Evolutionary conservation across 495 filamentous ascomycete species (phyloP).

Genomic region (Mytilinidion resinicola): DNA sequence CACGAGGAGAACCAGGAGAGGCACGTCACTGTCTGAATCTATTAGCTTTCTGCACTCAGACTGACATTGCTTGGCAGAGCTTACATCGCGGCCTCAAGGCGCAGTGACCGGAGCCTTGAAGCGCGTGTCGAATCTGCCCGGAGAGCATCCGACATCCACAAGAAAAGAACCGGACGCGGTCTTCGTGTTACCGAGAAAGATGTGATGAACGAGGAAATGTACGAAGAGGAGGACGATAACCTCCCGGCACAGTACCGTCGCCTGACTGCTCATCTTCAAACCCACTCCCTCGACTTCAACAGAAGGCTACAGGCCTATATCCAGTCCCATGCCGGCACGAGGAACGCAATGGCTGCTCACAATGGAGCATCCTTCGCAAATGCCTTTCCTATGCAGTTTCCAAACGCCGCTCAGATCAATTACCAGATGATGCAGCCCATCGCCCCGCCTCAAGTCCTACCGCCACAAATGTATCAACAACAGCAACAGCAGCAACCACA

Average conservation of each 20-base stretch:
- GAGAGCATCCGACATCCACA: constrained; percentile 83
- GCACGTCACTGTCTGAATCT: constrained; percentile 36
- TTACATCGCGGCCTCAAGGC: constrained; percentile 90
- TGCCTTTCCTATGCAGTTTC: constrained; percentile 43
- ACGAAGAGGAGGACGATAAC: constrained; percentile 87
- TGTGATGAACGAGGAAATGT: constrained; percentile 92
- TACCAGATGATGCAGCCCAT: constrained; percentile 25
- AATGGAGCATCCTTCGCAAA: constrained; percentile 42
- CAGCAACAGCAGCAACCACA: constrained; percentile 8
- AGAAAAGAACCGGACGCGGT: constrained; percentile 76
- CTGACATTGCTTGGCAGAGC: constrained; percentile 47
- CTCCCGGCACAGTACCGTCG: constrained; percentile 46
- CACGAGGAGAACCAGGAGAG: constrained; percentile 91
- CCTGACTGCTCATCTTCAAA: constrained; percentile 50
- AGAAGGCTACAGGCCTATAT: constrained; percentile 52
- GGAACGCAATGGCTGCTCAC: constrained; percentile 40
- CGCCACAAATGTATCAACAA: constrained; percentile 8
- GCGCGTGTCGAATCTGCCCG: constrained; percentile 84
- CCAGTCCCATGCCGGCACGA: constrained; percentile 53
- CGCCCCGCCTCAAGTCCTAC: background rate
- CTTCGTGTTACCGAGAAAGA: constrained; percentile 81
- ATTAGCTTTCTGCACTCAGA: constrained; percentile 3
- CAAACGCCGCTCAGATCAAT: constrained; percentile 38
- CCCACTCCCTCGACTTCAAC: constrained; percentile 51
- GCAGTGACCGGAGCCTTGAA: constrained; percentile 83